Percentiles rank a stretch among this genome's conserved stretches.
phyloP scores from a whole-genome alignment of 176 grass and related monocot species.

The Triticum turgidum region DNA sequence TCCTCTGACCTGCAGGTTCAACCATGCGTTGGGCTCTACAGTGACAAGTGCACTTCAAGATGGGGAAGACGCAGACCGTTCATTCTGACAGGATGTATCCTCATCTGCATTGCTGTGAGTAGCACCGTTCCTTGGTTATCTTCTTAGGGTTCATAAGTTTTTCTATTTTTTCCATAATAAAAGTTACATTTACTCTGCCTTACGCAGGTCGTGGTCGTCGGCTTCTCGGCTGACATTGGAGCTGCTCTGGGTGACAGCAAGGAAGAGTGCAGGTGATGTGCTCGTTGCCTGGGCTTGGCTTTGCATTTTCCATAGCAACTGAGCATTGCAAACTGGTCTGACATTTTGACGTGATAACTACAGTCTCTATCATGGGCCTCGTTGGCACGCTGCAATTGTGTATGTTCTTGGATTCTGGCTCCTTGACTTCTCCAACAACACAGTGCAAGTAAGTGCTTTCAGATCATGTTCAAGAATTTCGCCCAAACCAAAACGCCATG shows the following conservation, averaged over 20 bases:
- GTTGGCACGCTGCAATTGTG: conserved; percentile 79
- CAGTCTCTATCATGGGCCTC: conserved; percentile 71
- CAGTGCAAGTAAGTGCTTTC: conserved; percentile 62
- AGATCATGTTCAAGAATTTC: conserved; percentile 6
- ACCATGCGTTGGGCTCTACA: conserved; percentile 79
- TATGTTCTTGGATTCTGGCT: conserved; percentile 95
- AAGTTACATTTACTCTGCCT: not conserved
- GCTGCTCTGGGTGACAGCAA: conserved; percentile 67
- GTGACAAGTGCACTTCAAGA: conserved; percentile 56
- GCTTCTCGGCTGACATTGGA: conserved; percentile 89
- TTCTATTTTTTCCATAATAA: not conserved
- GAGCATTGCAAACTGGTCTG: conserved; percentile 2
- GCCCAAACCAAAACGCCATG: not conserved
- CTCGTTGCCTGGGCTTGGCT: not conserved
- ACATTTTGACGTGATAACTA: not conserved
- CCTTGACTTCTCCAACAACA: conserved; percentile 91
- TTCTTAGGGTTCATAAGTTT: not conserved
- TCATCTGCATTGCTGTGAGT: conserved; percentile 69
- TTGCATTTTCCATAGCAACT: not conserved
- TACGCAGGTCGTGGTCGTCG: conserved; percentile 65
- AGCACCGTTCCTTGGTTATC: not conserved
- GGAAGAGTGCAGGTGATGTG: conserved; percentile 65
- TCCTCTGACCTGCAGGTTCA: conserved; percentile 51
- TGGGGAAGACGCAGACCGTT: conserved; percentile 80
- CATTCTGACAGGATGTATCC: conserved; percentile 62